Base-by-base conservation (phyloP, 2,329 filamentous ascomycete species). In the Fusarium sp. region DNA sequence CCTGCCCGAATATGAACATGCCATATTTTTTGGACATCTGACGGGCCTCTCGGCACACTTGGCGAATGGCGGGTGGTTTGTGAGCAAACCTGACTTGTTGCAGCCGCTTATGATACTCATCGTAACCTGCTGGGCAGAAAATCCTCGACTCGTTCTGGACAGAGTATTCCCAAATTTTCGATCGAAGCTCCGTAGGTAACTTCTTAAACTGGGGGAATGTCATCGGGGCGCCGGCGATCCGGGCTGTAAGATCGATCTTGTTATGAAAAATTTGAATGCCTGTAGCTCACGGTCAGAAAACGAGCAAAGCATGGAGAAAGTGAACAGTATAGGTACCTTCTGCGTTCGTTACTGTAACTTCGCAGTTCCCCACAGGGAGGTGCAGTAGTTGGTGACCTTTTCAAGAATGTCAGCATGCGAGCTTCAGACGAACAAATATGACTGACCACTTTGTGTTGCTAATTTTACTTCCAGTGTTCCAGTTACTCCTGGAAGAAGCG, bases 21-120 rank as follows among this genome's bases (percentile, higher is more conserved):
- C 58, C 52, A 6, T 26, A 15, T 3, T 28, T 39, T 8, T 57
- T 5, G 21, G 51, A 51, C 4, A 56, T 7, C 4, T 45, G n/a
- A 9, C 51, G 57, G 31, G 57, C 24, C 26, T 62, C 58, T 6
- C 19, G 45, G 14, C 52, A 62, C 10, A 31, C 42, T 45, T 51
- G 52, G 7, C 58, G 52, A 36, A 39, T 22, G 6, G 33, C 24
- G 7, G 58, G 58, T 5, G 36, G 58, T 5, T 50, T 39, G 14
- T 59, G 59, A 6, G 14, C 10, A 22, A 53, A 36, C 24, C 6
- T 21, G n/a, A 42, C 5, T 6, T 19, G 34, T 19, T 26, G 34
- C 10, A 22, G 4, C 9, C 10, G 19, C 7, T 11, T 15, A 22
- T 8, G 11, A 6, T 19, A 6, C 9, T 31, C 3, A 10, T 15